Base-by-base conservation (phyloP, 805 yeast species). In the Torulaspora gathmanii region DNA sequence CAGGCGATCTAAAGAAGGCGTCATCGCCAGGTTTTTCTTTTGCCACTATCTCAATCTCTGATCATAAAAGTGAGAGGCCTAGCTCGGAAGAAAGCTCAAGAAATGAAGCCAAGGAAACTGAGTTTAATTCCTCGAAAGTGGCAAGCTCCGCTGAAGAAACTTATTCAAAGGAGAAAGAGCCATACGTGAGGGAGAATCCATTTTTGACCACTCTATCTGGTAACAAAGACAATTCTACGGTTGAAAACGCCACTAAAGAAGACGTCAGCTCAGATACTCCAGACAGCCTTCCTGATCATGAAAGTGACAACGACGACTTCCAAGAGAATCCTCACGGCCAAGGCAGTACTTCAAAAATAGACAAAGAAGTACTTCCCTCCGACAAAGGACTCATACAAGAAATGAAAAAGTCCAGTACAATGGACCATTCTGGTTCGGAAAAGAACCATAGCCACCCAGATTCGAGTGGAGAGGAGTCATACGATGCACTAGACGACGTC, bases 401-500 rank as follows among this genome's bases (percentile, higher is more conserved):
- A 44, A 37, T 17, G n/a, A 16, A 20, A 10, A 11, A 12, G 17
- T 5, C 30, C 7, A 13, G 16, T 4, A 33, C 13, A 11, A 26
- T 22, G 9, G 31, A 39, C 13, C 23, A 11, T 4, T 12, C 26
- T 2, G 13, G 19, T n/a, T 29, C 27, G 6, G 26, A 29, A 4
- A 22, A 31, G 17, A 20, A 5, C 10, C 19, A 38, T 2, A 38
- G 30, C 5, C 26, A 33, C n/a, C 7, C 37, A 25, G 25, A 13
- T 7, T 17, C 31, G 20, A 46, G 41, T 22, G 19, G 42, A 22
- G 54, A 51, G 23, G 54, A 58, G 31, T 54, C 61, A 3, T 56
- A 49, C 33, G 62, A 56, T 34, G 54, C 53, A 3, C 29, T 57
- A 12, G 53, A 52, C 15, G 62, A 56, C 37, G 46, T 55, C 20